These are phyloP conservation scores for Beauveria medogensis DNA, from an alignment of 2,329 filamentous ascomycete genomes.

Conservation along the genomic window DNA sequence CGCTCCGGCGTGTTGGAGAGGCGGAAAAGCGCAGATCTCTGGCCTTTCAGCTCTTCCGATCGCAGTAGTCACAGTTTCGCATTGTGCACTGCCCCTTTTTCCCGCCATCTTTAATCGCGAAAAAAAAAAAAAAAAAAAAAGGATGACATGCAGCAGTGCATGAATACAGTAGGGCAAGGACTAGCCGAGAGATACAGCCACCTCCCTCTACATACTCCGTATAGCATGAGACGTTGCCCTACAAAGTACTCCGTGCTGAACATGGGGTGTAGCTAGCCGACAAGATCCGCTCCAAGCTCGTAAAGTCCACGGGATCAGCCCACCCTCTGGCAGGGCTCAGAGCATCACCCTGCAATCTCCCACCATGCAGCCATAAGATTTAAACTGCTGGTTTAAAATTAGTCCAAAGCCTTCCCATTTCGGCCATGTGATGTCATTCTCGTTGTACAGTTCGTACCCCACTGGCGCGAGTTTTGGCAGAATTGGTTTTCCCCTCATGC, in stretches of 20 bases:
- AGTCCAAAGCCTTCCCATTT: not conserved
- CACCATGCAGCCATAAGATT: not conserved
- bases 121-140: not conserved
- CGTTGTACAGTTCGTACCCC: not conserved
- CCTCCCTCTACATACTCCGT: not conserved
- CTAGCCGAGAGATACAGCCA: not conserved
- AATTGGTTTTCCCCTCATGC: not conserved
- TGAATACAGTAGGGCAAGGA: not conserved
- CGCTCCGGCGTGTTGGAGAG: not conserved
- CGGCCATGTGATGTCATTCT: not conserved
- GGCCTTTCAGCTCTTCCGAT: not conserved
- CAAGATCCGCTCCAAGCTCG: not conserved
- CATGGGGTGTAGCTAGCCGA: not conserved
- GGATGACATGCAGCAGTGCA: not conserved
- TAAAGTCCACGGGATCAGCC: constrained; percentile 1
- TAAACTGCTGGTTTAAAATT: not conserved
- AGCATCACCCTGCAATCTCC: constrained; percentile 7
- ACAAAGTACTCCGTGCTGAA: too few relatives aligned
- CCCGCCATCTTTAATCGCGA: not conserved
- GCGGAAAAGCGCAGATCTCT: not conserved
- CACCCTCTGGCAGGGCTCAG: not conserved
- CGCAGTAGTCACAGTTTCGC: not conserved
- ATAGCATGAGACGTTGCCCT: too few relatives aligned
- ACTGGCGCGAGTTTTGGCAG: too few relatives aligned
- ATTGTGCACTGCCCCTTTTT: not conserved